Conservation (phyloP, 768 basidiomycete genomes). For the Lentinula aciculospora region DNA sequence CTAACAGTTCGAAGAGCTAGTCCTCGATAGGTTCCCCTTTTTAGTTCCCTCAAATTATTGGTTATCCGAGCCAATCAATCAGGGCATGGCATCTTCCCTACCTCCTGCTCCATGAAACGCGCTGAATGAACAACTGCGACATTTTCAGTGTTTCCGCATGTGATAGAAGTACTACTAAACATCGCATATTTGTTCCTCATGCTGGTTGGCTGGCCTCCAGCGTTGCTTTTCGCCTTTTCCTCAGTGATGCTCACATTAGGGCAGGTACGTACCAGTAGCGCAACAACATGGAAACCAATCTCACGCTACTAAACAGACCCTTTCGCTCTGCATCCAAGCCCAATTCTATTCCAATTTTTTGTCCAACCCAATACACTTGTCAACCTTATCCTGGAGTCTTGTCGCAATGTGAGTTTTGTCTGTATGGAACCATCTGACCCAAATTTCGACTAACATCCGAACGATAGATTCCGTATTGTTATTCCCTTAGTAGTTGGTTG, state of each 20-base stretch:
- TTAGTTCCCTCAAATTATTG: neutral
- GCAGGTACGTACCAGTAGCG: neutral
- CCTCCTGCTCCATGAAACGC: neutral
- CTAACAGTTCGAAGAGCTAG: neutral
- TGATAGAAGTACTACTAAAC: neutral
- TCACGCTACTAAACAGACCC: too few relatives aligned
- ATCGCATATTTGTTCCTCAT: neutral
- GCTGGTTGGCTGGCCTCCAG: neutral
- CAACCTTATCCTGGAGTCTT: neutral
- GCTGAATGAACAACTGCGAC: too few relatives aligned
- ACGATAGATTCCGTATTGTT: neutral
- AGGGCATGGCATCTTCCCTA: neutral
- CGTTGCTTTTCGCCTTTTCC: neutral
- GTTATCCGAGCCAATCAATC: neutral
- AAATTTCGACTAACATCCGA: too few relatives aligned
- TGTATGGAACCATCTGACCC: too few relatives aligned
- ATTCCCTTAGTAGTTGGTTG: neutral
- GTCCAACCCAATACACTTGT: neutral
- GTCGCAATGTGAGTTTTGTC: neutral
- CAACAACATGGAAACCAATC: too few relatives aligned
- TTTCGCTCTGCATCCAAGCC: neutral
- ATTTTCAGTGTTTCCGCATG: neutral
- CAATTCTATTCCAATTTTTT: neutral
- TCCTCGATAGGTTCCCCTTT: neutral
- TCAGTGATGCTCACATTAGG: neutral